Evolutionary conservation across 108 stramenopile species (phyloP).

Genomic region (Chaetoceros tenuissimus): DNA sequence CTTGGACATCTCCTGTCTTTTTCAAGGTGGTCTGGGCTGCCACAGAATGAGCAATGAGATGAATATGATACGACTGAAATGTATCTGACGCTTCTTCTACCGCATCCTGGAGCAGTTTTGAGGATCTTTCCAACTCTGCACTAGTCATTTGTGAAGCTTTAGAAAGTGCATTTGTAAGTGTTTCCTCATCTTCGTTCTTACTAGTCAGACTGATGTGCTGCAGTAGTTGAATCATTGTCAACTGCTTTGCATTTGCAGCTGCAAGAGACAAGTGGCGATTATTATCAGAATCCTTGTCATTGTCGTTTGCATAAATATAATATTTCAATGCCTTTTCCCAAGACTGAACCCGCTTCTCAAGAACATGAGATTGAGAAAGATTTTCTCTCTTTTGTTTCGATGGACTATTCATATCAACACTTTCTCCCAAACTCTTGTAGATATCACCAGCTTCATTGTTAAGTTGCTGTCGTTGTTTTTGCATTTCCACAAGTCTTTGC

Average conservation of each 20-base stretch:
- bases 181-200: conserved; percentile 42
- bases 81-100: conserved; percentile 44
- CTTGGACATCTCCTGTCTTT: conserved; percentile 63
- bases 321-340: conserved; percentile 78
- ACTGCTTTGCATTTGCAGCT: neutral
- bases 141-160: conserved; percentile 59
- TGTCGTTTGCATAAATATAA: conserved; percentile 31
- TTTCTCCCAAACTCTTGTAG: conserved; percentile 19
- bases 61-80: conserved; percentile 67
- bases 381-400: conserved; percentile 13
- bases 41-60: conserved; percentile 65
- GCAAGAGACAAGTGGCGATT: conserved; percentile 18
- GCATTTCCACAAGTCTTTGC: conserved; percentile 32
- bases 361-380: conserved; percentile 42
- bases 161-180: conserved; percentile 50
- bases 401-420: neutral
- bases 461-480: conserved; percentile 19
- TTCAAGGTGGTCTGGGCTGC: conserved; percentile 48
- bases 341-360: conserved; percentile 42
- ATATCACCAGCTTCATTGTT: conserved; percentile 23
- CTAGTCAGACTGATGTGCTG: neutral
- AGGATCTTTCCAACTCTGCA: conserved; percentile 51
- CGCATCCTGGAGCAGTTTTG: conserved; percentile 49
- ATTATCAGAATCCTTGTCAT: conserved; percentile 28
- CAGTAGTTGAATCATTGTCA: neutral